Percentiles rank a stretch among this genome's conserved stretches.
phyloP scores from a whole-genome alignment of 352 stramenopile genomes.

The Phytophthora hibernalis region DNA sequence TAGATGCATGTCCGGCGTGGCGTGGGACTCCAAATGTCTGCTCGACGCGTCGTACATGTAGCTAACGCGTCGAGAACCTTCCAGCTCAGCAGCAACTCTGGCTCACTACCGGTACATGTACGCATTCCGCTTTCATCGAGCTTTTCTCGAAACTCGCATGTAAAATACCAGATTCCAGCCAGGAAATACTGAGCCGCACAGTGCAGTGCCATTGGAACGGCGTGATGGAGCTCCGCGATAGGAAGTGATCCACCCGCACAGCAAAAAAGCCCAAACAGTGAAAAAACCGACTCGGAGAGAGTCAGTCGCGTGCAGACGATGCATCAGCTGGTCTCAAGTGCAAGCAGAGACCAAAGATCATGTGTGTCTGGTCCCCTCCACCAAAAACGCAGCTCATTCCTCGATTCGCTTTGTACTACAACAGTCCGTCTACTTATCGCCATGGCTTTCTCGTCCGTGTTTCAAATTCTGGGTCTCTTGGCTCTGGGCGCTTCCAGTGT shows the following conservation, averaged over 20 bases:
- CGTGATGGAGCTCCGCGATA: neutral
- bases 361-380: slow-evolving; percentile 11
- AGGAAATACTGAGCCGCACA: slow-evolving; percentile 28
- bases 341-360: neutral
- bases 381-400: slow-evolving; percentile 26
- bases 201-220: neutral
- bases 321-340: neutral
- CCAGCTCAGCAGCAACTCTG: slow-evolving; percentile 10
- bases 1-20: no score
- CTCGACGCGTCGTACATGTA: slow-evolving; percentile 1
- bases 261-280: slow-evolving; percentile 29
- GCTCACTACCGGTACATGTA: no score
- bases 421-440: neutral
- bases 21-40: neutral
- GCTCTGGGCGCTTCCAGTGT: slow-evolving; percentile 11
- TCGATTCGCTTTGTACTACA: slow-evolving; percentile 11
- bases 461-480: slow-evolving; percentile 14
- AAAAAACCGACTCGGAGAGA: slow-evolving; percentile 22
- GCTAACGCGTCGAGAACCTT: slow-evolving; percentile 7
- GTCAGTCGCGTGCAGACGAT: slow-evolving; percentile 21
- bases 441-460: slow-evolving; percentile 27
- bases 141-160: slow-evolving; percentile 1
- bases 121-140: slow-evolving; percentile 4
- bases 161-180: neutral
- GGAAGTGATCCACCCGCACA: slow-evolving; percentile 14